phyloP scores from a whole-genome alignment of 495 filamentous ascomycete species.

The Penicillium fimorum region DNA sequence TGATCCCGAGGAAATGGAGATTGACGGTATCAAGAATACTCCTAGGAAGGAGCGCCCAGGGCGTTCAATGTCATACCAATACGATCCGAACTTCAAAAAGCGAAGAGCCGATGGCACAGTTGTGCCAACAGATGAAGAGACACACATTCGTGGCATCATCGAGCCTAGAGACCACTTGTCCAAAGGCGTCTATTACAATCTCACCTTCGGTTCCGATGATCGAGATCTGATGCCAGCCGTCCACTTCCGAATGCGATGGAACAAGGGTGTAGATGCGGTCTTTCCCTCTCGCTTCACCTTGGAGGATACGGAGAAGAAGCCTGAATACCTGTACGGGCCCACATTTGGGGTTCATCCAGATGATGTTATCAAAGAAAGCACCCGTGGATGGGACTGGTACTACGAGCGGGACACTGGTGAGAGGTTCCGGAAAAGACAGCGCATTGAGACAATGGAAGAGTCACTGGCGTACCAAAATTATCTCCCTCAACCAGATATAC shows the following conservation, averaged over 20 bases:
- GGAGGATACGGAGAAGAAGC: slow-evolving; percentile 18
- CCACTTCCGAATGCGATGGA: slow-evolving; percentile 50
- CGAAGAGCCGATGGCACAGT: slow-evolving; percentile 23
- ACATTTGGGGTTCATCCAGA: slow-evolving; percentile 40
- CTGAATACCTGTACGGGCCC: slow-evolving; percentile 44
- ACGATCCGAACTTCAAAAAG: slow-evolving; percentile 15
- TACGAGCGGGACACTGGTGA: slow-evolving; percentile 37
- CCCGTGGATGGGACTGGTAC: slow-evolving; percentile 58
- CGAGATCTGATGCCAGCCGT: slow-evolving; percentile 47
- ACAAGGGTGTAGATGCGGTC: slow-evolving; percentile 42
- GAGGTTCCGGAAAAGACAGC: slow-evolving; percentile 41
- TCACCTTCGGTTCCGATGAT: slow-evolving; percentile 46
- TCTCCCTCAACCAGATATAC: slow-evolving; percentile 33
- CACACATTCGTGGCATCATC: slow-evolving; percentile 37
- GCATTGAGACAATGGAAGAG: slow-evolving; percentile 29
- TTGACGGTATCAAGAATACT: slow-evolving; percentile 1
- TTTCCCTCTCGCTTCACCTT: slow-evolving; percentile 48
- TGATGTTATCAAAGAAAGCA: slow-evolving; percentile 43
- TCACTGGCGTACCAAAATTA: slow-evolving; percentile 34
- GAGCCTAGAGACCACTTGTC: slow-evolving; percentile 41
- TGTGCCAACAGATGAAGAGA: slow-evolving; percentile 23
- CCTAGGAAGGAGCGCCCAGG: slow-evolving; percentile 6
- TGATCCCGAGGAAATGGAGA: slow-evolving; percentile 18
- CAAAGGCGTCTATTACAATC: slow-evolving; percentile 35
- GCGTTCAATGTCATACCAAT: background rate